Evolutionary conservation across 352 stramenopile genomes (phyloP).

Genomic region (Phytophthora tentaculata): DNA sequence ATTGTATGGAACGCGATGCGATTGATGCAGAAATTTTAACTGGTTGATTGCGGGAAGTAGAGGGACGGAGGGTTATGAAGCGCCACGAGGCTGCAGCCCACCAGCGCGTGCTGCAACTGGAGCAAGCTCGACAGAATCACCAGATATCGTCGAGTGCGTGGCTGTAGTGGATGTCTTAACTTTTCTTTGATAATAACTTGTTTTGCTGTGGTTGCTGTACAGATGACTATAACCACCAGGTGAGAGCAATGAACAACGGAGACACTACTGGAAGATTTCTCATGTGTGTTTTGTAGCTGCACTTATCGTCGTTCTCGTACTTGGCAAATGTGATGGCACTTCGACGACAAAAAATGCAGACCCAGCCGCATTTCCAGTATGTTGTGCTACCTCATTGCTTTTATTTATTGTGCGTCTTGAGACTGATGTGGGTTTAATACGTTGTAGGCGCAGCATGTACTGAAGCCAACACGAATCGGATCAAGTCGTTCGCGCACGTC

Average conservation of each 20-base stretch:
- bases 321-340: conserved; percentile 62
- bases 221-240: conserved; percentile 64
- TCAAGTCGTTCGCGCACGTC: not conserved
- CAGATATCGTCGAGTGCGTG: conserved; percentile 47
- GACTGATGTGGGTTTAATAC: not conserved
- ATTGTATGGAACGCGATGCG: not conserved
- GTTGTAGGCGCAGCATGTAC: conserved; percentile 53
- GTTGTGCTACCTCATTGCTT: not conserved
- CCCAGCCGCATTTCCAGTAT: conserved; percentile 37
- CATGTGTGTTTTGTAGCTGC: conserved; percentile 29
- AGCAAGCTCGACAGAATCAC: conserved; percentile 48
- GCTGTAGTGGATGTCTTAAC: too few relatives aligned
- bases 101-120: conserved; percentile 45
- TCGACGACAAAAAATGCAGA: conserved; percentile 45
- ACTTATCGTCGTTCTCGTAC: conserved; percentile 60
- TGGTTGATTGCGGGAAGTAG: not conserved
- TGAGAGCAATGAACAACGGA: not conserved
- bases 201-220: not conserved
- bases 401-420: not conserved
- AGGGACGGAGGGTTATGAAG: conserved; percentile 13
- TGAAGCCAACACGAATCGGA: conserved; percentile 11
- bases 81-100: conserved; percentile 43
- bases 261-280: not conserved
- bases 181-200: too few relatives aligned
- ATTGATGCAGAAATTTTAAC: not conserved